Evolutionary conservation across 2,329 filamentous ascomycete species (phyloP).

Genomic region (Laburnicola sp.): DNA sequence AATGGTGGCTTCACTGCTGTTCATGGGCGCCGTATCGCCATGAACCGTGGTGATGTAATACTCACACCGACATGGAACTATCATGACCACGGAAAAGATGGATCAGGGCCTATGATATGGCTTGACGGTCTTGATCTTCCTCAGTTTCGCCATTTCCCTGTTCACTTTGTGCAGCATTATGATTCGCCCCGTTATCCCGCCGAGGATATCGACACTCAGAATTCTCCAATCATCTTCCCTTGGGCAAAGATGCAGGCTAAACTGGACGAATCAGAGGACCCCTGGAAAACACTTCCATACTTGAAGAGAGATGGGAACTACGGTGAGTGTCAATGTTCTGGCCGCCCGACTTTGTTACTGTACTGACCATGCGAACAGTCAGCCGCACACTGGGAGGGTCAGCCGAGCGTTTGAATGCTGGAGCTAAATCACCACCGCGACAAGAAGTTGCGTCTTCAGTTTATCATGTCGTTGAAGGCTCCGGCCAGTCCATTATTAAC

Average conservation of each 20-base stretch:
- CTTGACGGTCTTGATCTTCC: slow-evolving; percentile 61
- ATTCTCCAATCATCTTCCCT: slow-evolving; percentile 54
- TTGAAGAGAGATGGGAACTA: slow-evolving; percentile 7
- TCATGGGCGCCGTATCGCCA: slow-evolving; percentile 56
- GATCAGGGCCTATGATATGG: slow-evolving; percentile 59
- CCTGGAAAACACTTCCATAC: slow-evolving; percentile 5
- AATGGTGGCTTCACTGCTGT: slow-evolving; percentile 61
- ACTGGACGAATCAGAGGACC: slow-evolving; percentile 39
- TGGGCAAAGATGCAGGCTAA: slow-evolving; percentile 52
- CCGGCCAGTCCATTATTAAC: slow-evolving; percentile 48
- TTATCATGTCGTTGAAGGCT: slow-evolving; percentile 57
- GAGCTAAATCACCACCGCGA: slow-evolving; percentile 41
- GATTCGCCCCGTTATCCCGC: slow-evolving; percentile 55
- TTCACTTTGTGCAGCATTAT: slow-evolving; percentile 60
- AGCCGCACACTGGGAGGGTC: slow-evolving; percentile 53
- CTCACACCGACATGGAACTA: slow-evolving; percentile 63
- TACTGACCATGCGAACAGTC: slow-evolving; percentile 37
- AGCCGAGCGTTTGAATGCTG: slow-evolving; percentile 51
- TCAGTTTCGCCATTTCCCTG: slow-evolving; percentile 54
- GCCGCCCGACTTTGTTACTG: neutral
- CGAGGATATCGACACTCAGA: slow-evolving; percentile 46
- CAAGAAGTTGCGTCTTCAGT: slow-evolving; percentile 58
- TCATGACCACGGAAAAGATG: slow-evolving; percentile 62
- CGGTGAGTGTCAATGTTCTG: neutral
- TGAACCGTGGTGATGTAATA: slow-evolving; percentile 59